Evolutionary conservation across 2,329 filamentous ascomycete species (phyloP).

Genomic region (Epichloe festucae): DNA sequence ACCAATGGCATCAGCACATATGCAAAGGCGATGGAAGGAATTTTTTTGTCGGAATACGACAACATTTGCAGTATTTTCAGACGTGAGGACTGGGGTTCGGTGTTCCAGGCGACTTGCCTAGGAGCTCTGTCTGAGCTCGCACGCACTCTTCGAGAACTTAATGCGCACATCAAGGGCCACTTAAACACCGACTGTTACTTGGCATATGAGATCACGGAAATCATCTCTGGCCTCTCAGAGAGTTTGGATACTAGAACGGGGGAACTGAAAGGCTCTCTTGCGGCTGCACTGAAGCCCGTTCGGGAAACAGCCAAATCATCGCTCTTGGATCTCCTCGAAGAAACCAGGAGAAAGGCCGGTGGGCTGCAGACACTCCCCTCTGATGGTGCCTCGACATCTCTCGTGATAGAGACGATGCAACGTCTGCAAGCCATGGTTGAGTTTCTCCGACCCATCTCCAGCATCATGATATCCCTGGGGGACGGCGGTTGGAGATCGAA

Average conservation of each 20-base stretch:
- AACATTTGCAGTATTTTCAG: constrained; percentile 81
- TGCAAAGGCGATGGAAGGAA: constrained; percentile 71
- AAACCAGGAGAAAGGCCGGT: constrained; percentile 59
- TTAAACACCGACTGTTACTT: constrained; percentile 86
- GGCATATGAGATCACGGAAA: constrained; percentile 88
- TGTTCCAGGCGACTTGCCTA: constrained; percentile 70
- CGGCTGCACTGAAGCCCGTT: constrained; percentile 76
- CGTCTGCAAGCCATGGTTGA: constrained; percentile 76
- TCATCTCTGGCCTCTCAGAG: constrained; percentile 67
- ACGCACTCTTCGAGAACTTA: constrained; percentile 76
- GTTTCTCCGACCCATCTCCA: constrained; percentile 74
- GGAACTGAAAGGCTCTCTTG: constrained; percentile 70
- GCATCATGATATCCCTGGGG: constrained; percentile 81
- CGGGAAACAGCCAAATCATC: constrained; percentile 86
- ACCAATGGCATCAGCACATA: constrained; percentile 90
- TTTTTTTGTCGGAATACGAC: constrained; percentile 80
- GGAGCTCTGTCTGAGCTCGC: constrained; percentile 68
- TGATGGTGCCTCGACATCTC: constrained; percentile 65
- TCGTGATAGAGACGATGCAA: constrained; percentile 76
- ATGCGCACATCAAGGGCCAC: constrained; percentile 77
- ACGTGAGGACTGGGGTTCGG: constrained; percentile 68
- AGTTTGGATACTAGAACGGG: constrained; percentile 77
- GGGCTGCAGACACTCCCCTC: constrained; percentile 54
- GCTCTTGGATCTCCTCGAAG: constrained; percentile 69
- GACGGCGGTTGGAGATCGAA: constrained; percentile 75